Evolutionary conservation across 2,329 filamentous ascomycete species (phyloP), one percentile per base, ranked within the genome.

Genomic region (Cytospora chrysosperma): DNA sequence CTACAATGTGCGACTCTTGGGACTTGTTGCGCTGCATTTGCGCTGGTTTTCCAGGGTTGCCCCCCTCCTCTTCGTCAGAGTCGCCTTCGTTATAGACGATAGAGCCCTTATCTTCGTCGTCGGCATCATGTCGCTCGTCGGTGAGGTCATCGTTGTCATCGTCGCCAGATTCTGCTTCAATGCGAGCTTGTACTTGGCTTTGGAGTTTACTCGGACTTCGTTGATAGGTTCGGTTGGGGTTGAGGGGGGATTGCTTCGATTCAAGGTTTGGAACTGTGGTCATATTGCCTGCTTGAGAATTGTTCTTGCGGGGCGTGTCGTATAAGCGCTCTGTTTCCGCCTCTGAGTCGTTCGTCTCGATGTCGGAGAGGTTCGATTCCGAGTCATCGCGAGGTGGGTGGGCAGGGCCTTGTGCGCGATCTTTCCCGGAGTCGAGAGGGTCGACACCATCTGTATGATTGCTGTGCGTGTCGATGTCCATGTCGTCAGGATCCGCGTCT

Each of bases 251-350:
- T 67, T 80, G 79, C 69, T 80, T 81, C 28, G 30, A 37, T 15
- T 40, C 32, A 24, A 34, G 47, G 52, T 58, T 56, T n/a, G 61
- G 54, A 24, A 37, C 47, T 15, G 63, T 8, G 15, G 37, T 32
- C 56, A 34, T 47, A 30, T 40, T 57, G 40, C 21, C 40, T 47
- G 27, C 26, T 32, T 64, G 64, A 30, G 27, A 49, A 37, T 64
- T 74, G 17, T 71, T 70, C 65, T 82, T 90, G 67, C 87, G 86
- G 21, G 93, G 93, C n/a, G 92, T 96, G 72, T 91, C 88, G 72
- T 95, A 95, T 65, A 99, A 83, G 64, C 95, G 88, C 77, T 97
- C 93, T 1, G 94, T 98, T 77, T 97, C 94, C 37, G 94, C 94
- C 76, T 98, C 94, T 4, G 93, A 89, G 74, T 86, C 85, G 72